Evolutionary conservation across 1,284 basidiomycete genomes (phyloP).

Genomic region (Melampsora abietis-canadensis): DNA sequence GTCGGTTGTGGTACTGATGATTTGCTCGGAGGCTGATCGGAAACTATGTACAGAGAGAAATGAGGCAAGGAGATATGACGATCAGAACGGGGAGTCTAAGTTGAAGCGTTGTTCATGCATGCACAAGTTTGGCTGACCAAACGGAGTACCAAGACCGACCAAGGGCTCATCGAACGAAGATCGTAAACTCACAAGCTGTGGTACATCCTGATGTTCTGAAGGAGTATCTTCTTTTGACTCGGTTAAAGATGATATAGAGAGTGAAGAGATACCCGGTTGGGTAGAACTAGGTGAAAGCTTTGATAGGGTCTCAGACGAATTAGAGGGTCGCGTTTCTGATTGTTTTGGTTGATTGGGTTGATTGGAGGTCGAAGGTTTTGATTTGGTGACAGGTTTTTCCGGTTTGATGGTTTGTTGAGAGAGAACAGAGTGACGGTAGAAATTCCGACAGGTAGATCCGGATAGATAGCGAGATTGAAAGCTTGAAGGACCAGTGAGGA

Average conservation of each 20-base stretch:
- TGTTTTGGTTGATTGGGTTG: no score
- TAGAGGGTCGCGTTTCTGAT: not conserved
- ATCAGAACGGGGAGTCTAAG: not conserved
- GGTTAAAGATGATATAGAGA: not conserved
- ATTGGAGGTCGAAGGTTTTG: not conserved
- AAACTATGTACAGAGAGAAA: slow-evolving; percentile 8
- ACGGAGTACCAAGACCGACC: slow-evolving; percentile 40
- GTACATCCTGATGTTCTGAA: not conserved
- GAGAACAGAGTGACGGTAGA: not conserved
- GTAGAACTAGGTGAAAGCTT: slow-evolving; percentile 1
- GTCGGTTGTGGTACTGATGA: not conserved
- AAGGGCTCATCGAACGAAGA: slow-evolving; percentile 42
- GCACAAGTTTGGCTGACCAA: slow-evolving; percentile 30
- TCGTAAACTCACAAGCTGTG: not conserved
- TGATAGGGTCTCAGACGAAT: not conserved
- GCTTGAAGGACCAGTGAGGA: not conserved
- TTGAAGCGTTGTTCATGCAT: slow-evolving; percentile 1
- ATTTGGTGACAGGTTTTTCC: not conserved
- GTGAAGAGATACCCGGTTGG: slow-evolving; percentile 6
- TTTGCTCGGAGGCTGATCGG: not conserved
- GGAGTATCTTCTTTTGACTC: not conserved
- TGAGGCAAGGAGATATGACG: not conserved
- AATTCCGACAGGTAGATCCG: not conserved
- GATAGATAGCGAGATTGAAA: not conserved
- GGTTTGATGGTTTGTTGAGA: not conserved